Evolutionary conservation across 305 asterid genomes (phyloP), one percentile per base, ranked within the genome.

Genomic region (Coffea humblotiana): DNA sequence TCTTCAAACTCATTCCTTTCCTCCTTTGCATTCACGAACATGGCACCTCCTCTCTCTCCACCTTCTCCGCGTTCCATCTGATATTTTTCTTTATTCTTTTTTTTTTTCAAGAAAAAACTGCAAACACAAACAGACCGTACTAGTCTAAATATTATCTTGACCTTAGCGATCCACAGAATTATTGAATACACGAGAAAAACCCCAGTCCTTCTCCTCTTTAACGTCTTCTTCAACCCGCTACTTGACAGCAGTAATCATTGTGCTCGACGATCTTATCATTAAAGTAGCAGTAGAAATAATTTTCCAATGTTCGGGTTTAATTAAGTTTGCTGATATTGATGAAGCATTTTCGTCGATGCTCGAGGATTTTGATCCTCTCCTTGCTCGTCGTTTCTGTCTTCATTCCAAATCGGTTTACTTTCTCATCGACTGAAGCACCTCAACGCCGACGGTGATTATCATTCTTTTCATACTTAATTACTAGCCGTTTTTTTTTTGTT

Each of bases 311-410:
- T 78, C 69, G 71, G 79, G 71, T 80, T 56, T 14, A 29, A 49
- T 67, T 80, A 12, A 74, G 72, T 75, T n/a, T 29, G 32, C 54
- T n/a, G 72, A 47, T 43, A 79, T 81, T 85, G 87, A 95, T 91
- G 98, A 90, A 81, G 96, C 80, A 78, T 77, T 87, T 83, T 83
- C 90, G 88, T 61, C 86, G 77, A 78, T 83, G 90, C 84, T 82
- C 93, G 95, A 92, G 97, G 94, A 88, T 89, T 84, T 85, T 88
- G 83, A 88, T 95, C 98, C 97, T 95, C 94, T 87, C 86, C 72
- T 85, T 93, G 79, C 95, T 95, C 51, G 82, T 85, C 66, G 82
- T 93, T 79, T 90, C 94, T 51, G 94, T 93, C 61, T 80, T 90
- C 35, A 78, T 91, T 82, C 97, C 97, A 45, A 45, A 75, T 93